Evolutionary conservation across 805 yeast species (phyloP).

Genomic region (Saccharomycopsis javanensis): DNA sequence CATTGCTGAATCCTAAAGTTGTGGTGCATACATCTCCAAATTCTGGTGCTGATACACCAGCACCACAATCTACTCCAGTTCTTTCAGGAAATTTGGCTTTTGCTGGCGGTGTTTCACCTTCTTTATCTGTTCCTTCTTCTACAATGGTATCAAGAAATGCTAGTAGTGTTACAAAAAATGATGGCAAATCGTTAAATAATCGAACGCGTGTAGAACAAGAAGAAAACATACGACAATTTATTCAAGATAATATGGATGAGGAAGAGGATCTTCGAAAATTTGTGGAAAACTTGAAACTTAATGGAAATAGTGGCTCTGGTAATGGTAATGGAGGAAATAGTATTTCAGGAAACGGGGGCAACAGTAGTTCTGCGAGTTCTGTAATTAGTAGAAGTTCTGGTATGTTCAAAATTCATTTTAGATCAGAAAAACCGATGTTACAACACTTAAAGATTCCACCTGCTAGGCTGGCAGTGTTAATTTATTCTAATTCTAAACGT

Average conservation of each 20-base stretch:
- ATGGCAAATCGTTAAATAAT: neutral
- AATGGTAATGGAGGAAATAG: neutral
- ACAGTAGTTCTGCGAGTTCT: neutral
- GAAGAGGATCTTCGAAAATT: conserved; percentile 2
- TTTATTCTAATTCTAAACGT: neutral
- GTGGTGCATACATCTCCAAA: neutral
- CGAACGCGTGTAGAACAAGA: neutral
- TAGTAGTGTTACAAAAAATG: neutral
- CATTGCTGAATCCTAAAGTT: neutral
- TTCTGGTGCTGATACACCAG: neutral
- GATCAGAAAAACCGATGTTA: conserved; percentile 10
- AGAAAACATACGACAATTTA: neutral
- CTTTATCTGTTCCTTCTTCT: neutral
- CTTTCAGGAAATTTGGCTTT: neutral
- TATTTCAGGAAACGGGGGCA: neutral
- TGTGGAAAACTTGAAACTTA: conserved; percentile 2
- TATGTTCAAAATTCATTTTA: conserved; percentile 1
- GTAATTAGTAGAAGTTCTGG: neutral
- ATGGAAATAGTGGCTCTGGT: neutral
- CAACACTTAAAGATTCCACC: conserved; percentile 14
- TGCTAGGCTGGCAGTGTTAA: conserved; percentile 10
- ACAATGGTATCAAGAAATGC: neutral
- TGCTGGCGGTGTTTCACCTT: neutral
- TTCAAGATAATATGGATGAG: neutral
- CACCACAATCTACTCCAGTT: neutral